A percentile compares a stretch with the other conserved stretches of the same genome.
Evolutionary conservation across 2,329 filamentous ascomycete genomes (phyloP).

Genomic region (Trichophyton schoenleinii): DNA sequence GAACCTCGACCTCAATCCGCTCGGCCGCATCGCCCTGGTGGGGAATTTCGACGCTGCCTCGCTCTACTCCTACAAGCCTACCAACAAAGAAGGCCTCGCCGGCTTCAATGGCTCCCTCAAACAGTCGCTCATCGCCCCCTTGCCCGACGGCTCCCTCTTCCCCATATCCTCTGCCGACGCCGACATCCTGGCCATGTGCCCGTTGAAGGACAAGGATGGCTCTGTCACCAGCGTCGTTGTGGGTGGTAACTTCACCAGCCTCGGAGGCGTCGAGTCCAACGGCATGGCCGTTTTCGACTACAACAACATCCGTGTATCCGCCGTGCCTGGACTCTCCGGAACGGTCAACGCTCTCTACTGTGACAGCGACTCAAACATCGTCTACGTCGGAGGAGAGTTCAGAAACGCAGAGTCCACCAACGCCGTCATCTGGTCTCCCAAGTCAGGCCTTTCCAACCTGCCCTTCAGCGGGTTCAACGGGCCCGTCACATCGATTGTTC

Average conservation of each 20-base stretch:
- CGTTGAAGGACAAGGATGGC: constrained; percentile 56
- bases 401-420: constrained; percentile 71
- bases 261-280: constrained; percentile 62
- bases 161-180: constrained; percentile 66
- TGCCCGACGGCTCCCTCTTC: constrained; percentile 75
- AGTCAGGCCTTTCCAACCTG: constrained; percentile 60
- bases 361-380: constrained; percentile 60
- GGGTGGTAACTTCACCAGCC: constrained; percentile 88
- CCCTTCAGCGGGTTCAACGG: constrained; percentile 94
- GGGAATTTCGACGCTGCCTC: constrained; percentile 90
- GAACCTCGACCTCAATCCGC: constrained; percentile 55
- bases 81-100: constrained; percentile 47
- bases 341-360: constrained; percentile 73
- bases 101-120: constrained; percentile 36
- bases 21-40: constrained; percentile 73
- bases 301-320: constrained; percentile 53
- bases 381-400: constrained; percentile 87
- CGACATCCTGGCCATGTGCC: constrained; percentile 78
- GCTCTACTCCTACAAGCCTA: constrained; percentile 71
- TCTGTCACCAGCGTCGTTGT: constrained; percentile 63
- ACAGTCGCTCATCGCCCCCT: constrained; percentile 63
- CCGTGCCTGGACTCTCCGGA: constrained; percentile 70
- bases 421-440: constrained; percentile 66
- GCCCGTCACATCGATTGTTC: constrained; percentile 72
- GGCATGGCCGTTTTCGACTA: constrained; percentile 74